Evolutionary conservation across 257 asterid genomes (phyloP).

Genomic region (Nicotiana undulata): DNA sequence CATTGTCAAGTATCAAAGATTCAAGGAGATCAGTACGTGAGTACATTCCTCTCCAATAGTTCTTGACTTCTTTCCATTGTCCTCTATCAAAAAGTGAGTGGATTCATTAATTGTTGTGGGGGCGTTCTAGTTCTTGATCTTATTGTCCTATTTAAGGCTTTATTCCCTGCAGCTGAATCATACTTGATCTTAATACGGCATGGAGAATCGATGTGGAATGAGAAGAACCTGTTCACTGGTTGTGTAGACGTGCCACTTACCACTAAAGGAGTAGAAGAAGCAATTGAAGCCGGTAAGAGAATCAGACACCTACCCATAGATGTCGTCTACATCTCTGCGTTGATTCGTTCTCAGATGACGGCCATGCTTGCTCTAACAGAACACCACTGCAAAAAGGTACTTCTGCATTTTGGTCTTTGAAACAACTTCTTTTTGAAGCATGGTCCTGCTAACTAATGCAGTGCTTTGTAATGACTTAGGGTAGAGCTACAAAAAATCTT

Average conservation of each 20-base stretch:
- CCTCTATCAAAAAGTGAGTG: background rate
- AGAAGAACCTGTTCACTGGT: slow-evolving; percentile 87
- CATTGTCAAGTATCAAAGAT: slow-evolving; percentile 5
- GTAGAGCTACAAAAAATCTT: background rate
- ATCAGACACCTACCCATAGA: slow-evolving; percentile 71
- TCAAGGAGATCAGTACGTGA: slow-evolving; percentile 35
- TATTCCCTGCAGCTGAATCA: slow-evolving; percentile 48
- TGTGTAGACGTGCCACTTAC: slow-evolving; percentile 94
- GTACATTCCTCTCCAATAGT: slow-evolving; percentile 16
- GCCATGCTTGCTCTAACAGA: slow-evolving; percentile 89
- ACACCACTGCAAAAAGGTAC: slow-evolving; percentile 77
- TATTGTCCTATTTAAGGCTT: background rate
- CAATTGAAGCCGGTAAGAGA: slow-evolving; percentile 90
- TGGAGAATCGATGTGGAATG: slow-evolving; percentile 98
- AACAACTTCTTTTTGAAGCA: background rate
- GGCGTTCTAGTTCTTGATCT: background rate
- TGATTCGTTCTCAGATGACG: slow-evolving; percentile 92
- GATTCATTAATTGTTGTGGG: background rate
- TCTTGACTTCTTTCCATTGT: background rate
- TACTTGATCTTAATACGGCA: slow-evolving; percentile 70
- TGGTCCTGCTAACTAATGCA: background rate
- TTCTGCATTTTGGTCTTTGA: background rate
- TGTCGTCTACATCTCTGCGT: slow-evolving; percentile 67
- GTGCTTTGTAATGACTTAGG: background rate
- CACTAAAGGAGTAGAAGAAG: slow-evolving; percentile 70